Percentiles rank a stretch among this genome's conserved stretches.
Conservation (phyloP, 2,329 filamentous ascomycete genomes). For the Exutisphaerella laricina region DNA sequence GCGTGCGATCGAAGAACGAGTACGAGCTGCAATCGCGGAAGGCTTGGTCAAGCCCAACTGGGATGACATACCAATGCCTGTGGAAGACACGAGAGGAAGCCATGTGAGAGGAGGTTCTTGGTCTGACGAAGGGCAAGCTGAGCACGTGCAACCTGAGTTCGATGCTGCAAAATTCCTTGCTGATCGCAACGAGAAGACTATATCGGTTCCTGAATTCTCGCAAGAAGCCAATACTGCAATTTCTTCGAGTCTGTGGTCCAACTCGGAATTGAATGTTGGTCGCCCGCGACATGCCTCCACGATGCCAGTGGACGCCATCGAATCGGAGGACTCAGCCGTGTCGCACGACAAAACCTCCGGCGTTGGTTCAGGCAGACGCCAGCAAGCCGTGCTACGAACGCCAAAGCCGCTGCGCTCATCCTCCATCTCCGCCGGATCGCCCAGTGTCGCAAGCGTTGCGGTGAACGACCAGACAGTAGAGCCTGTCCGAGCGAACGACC, state of each 20-base stretch:
- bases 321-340: slow-evolving; percentile 6
- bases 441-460: slow-evolving; percentile 27
- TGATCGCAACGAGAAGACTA: slow-evolving; percentile 22
- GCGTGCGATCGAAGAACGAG: slow-evolving; percentile 87
- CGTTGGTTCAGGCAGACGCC: too few species aligned
- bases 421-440: slow-evolving; percentile 25
- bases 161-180: slow-evolving; percentile 9
- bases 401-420: slow-evolving; percentile 26
- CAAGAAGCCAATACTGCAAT: slow-evolving; percentile 10
- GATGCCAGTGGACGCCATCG: slow-evolving; percentile 5
- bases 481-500: slow-evolving; percentile 23
- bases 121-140: slow-evolving; percentile 41
- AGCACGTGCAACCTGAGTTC: slow-evolving; percentile 1
- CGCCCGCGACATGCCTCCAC: slow-evolving; percentile 13
- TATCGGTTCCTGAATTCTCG: slow-evolving; percentile 22
- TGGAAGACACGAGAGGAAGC: slow-evolving; percentile 74
- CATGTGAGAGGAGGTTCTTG: slow-evolving; percentile 81
- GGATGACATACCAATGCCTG: slow-evolving; percentile 75
- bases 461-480: slow-evolving; percentile 27
- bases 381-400: not conserved
- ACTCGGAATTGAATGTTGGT: slow-evolving; percentile 13
- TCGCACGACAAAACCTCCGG: not conserved
- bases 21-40: slow-evolving; percentile 89
- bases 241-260: slow-evolving; percentile 21
- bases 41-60: slow-evolving; percentile 89